Evolutionary conservation across 2,329 filamentous ascomycete species (phyloP), one percentile per base, ranked within the genome.

Genomic region (Paecilomyces fulvus): DNA sequence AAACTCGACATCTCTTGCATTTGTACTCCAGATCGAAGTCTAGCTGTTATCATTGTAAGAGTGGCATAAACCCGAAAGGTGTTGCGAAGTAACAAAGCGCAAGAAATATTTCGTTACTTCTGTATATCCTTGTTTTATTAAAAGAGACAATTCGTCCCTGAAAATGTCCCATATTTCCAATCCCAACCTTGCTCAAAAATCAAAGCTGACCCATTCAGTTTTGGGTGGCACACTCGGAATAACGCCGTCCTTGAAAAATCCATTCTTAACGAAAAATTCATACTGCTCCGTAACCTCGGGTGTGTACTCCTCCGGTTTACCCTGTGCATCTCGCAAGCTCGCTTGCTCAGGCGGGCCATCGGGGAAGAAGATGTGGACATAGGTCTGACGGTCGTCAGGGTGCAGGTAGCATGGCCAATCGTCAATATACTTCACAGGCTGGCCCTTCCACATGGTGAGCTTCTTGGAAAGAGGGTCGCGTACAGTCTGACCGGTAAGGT

Each of bases 161-260:
- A 49, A 25, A 12, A 49, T 49, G 48, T 10, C 48, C 48, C 48
- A 14, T 23, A 6, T 28, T 23, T 28, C 25, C 48, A 12, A 1
- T 28, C 48, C 48, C 20, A 28, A 23, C 25, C 4, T 28, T 28
- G 10, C 48, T 75, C 71, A 92, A 64, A 92, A 85, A 67, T 90
- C 83, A 82, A 87, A 92, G 28, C 76, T 72, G 61, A 84, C 85
- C 78, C 85, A 92, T 66, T 92, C 90, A 59, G 84, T 79, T 71
- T 85, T 86, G 0, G 92, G 92, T 20, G 92, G 89, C 50, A 90
- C 75, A 63, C 87, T 80, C 0, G 92, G 92, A 75, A 96, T 87
- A 6, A 85, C 65, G 0, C 86, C 87, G 33, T 84, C 83, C 48
- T 81, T 79, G 70, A 95, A 96, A 30, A 70, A 72, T 0, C 89